phyloP scores from a whole-genome alignment of 192 early-diverging fungal genomes.

The Dissophora ornata region DNA sequence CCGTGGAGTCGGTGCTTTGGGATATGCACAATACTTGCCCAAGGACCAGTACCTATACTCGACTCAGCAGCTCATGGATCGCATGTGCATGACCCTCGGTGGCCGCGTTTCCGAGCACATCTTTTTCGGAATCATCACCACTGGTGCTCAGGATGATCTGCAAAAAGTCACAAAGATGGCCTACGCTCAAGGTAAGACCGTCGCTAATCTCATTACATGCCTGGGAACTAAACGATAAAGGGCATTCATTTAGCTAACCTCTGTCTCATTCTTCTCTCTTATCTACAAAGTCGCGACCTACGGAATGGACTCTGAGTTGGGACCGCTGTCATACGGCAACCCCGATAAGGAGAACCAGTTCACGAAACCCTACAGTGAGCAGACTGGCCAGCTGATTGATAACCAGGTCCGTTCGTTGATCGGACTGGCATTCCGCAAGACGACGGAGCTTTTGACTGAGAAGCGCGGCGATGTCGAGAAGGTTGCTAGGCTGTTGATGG shows the following conservation, averaged over 20 bases:
- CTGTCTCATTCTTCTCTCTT: background rate
- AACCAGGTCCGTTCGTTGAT: constrained; percentile 92
- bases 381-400: constrained; percentile 94
- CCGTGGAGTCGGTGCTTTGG: constrained; percentile 92
- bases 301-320: constrained; percentile 92
- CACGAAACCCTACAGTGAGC: constrained; percentile 96
- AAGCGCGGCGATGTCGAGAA: constrained; percentile 90
- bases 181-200: constrained; percentile 78
- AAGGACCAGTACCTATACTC: constrained; percentile 98
- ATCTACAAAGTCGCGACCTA: constrained; percentile 77
- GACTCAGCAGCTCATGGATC: constrained; percentile 89
- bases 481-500: constrained; percentile 90
- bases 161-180: constrained; percentile 98
- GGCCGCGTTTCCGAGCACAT: constrained; percentile 91
- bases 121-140: constrained; percentile 95
- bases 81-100: constrained; percentile 91
- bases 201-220: no score
- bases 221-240: no score
- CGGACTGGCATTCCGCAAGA: constrained; percentile 81
- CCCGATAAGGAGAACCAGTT: constrained; percentile 79
- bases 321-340: constrained; percentile 84
- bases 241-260: background rate
- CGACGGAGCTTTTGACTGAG: constrained; percentile 84
- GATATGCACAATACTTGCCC: constrained; percentile 99
- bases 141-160: constrained; percentile 96